Conservation (phyloP, 2,329 filamentous ascomycete genomes). For the Emergomyces orientalis region DNA sequence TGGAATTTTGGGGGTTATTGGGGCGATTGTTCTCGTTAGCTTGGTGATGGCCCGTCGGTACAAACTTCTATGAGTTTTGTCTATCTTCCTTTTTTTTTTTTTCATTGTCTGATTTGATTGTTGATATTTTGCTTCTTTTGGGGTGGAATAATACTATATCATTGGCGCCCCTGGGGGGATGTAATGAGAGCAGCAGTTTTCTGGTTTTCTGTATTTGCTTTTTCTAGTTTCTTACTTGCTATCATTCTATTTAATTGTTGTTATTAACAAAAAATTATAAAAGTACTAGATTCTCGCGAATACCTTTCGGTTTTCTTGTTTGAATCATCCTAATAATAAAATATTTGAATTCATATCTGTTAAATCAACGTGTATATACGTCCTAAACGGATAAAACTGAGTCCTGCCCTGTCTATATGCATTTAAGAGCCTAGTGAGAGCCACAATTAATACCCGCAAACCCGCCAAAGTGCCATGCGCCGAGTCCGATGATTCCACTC, state of each 20-base stretch:
- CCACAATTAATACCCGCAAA: neutral
- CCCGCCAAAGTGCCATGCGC: neutral
- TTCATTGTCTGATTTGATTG: neutral
- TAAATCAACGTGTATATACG: neutral
- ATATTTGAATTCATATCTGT: neutral
- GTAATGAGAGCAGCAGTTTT: neutral
- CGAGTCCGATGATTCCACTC: neutral
- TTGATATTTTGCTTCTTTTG: neutral
- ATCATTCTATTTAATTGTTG: neutral
- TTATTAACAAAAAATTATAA: neutral
- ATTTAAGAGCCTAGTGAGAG: neutral
- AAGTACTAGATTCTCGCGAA: neutral
- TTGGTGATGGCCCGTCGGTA: slow-evolving; percentile 33
- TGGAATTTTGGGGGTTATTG: slow-evolving; percentile 41
- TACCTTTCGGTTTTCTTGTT: neutral
- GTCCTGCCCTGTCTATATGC: neutral
- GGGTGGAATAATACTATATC: neutral
- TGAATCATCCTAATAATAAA: neutral
- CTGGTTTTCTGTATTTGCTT: neutral
- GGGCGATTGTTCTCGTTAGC: slow-evolving; percentile 32
- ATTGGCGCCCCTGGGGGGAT: too few relatives aligned
- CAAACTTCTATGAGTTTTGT: slow-evolving; percentile 29
- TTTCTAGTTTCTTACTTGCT: neutral
- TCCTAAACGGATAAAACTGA: neutral
- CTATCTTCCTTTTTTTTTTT: neutral